phyloP scores from a whole-genome alignment of 139 green algal genomes.

The Chlorella sorokiniana region DNA sequence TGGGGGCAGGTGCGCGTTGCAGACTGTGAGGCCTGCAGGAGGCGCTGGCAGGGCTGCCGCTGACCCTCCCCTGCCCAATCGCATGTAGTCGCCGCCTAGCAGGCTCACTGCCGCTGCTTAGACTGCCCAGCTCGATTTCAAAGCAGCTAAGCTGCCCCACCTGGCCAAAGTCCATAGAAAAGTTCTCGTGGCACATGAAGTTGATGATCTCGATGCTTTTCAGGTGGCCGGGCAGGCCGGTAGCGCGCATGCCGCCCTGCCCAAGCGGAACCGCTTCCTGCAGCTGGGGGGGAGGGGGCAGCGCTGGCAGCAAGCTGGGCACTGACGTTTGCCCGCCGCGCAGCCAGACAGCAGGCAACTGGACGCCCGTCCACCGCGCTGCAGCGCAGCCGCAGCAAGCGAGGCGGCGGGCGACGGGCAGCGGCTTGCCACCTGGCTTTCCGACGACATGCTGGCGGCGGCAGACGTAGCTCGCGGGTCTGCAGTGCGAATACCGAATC shows the following conservation, averaged over 20 bases:
- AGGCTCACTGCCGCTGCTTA: too few species aligned
- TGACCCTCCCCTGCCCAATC: too few species aligned
- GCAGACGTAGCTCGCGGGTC: background rate
- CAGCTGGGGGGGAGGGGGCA: background rate
- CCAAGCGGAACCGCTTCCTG: slow-evolving; percentile 4
- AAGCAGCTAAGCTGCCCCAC: background rate
- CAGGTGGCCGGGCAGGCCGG: slow-evolving; percentile 37
- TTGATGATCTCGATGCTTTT: slow-evolving; percentile 40
- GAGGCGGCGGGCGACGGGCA: background rate
- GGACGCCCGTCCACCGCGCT: too few species aligned
- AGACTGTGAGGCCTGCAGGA: background rate
- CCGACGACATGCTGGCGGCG: background rate
- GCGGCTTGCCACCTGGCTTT: slow-evolving; percentile 15
- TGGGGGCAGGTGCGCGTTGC: too few species aligned
- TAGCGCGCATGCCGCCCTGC: slow-evolving; percentile 28
- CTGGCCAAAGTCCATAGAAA: slow-evolving; percentile 44
- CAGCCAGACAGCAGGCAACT: too few species aligned
- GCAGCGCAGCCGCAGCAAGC: too few species aligned
- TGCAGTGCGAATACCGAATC: slow-evolving; percentile 19
- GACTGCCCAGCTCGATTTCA: too few species aligned
- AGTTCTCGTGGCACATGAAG: slow-evolving; percentile 53
- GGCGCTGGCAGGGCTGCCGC: background rate
- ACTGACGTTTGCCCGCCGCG: too few species aligned
- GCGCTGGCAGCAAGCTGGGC: too few species aligned
- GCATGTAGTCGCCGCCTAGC: too few species aligned